phyloP scores from a whole-genome alignment of 306 rosid genomes.

The Biancaea sappan region DNA sequence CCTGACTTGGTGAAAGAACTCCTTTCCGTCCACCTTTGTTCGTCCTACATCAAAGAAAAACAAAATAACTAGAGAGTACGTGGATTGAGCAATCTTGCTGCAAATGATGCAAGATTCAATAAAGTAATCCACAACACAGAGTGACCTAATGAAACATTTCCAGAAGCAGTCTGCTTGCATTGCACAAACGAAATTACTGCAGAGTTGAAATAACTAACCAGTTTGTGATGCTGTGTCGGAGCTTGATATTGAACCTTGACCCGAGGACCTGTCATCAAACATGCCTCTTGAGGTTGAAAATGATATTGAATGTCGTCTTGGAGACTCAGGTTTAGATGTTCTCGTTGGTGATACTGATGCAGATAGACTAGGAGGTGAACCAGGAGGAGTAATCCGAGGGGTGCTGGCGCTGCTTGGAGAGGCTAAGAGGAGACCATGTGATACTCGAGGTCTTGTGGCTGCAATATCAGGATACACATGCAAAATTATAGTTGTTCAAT shows the following conservation, averaged over 20 bases:
- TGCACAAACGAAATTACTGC: background rate
- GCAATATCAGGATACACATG: constrained; percentile 25
- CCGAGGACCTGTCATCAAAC: constrained; percentile 63
- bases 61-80: constrained; percentile 17
- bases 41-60: constrained; percentile 51
- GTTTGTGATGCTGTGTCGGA: constrained; percentile 59
- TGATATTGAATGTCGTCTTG: constrained; percentile 73
- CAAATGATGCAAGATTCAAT: constrained; percentile 13
- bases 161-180: constrained; percentile 16
- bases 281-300: constrained; percentile 71
- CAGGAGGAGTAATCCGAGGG: constrained; percentile 78
- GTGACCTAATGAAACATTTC: constrained; percentile 12
- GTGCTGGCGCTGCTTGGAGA: constrained; percentile 69
- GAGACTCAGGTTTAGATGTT: constrained; percentile 80
- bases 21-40: constrained; percentile 92
- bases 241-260: constrained; percentile 50
- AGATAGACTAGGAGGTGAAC: constrained; percentile 75
- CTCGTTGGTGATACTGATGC: constrained; percentile 78
- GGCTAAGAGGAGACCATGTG: constrained; percentile 64
- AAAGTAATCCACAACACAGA: background rate
- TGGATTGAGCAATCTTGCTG: constrained; percentile 11
- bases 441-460: constrained; percentile 54
- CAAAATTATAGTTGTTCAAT: constrained; percentile 21
- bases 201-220: constrained; percentile 48
- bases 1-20: constrained; percentile 99